Conservation (phyloP, 345 rosid species). For the Eucalyptus guilfoylei region DNA sequence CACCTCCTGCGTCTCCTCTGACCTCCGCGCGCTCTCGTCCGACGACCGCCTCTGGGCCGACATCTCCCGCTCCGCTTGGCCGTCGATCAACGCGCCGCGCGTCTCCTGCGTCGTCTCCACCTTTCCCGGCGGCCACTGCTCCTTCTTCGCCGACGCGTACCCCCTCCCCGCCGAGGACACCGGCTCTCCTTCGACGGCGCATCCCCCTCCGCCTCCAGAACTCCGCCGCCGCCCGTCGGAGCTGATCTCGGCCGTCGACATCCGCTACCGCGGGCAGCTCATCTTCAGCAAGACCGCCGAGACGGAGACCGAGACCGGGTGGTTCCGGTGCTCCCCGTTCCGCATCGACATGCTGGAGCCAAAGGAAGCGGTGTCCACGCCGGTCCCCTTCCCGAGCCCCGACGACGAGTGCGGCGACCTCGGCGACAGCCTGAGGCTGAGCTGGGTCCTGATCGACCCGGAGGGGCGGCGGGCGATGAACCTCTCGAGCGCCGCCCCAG, state of each 20-base stretch:
- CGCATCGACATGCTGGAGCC: conserved; percentile 54
- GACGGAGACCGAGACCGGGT: conserved; percentile 45
- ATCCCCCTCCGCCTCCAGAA: background rate
- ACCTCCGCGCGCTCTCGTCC: conserved; percentile 35
- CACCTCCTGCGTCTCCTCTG: conserved; percentile 34
- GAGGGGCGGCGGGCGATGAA: conserved; percentile 39
- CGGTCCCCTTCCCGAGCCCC: conserved; percentile 13
- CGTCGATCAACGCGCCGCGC: conserved; percentile 35
- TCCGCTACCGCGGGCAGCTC: conserved; percentile 21
- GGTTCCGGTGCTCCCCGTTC: conserved; percentile 72
- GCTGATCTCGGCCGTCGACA: conserved; percentile 66
- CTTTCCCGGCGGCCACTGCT: conserved; percentile 34
- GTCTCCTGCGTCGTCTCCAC: conserved; percentile 17
- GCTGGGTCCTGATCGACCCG: conserved; percentile 70
- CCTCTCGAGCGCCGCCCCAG: conserved; percentile 56
- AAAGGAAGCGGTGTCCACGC: conserved; percentile 48
- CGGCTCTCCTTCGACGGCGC: background rate
- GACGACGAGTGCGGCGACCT: conserved; percentile 28
- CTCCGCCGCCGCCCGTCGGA: background rate
- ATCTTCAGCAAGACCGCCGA: conserved; percentile 38
- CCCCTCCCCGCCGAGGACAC: background rate
- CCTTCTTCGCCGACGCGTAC: conserved; percentile 61
- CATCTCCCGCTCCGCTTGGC: conserved; percentile 57
- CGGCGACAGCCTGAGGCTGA: conserved; percentile 29
- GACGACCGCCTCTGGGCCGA: conserved; percentile 37